Percentiles rank a stretch among this genome's conserved stretches.
phyloP scores from a whole-genome alignment of 371 early-diverging fungal species.

The Umbelopsis sp. region DNA sequence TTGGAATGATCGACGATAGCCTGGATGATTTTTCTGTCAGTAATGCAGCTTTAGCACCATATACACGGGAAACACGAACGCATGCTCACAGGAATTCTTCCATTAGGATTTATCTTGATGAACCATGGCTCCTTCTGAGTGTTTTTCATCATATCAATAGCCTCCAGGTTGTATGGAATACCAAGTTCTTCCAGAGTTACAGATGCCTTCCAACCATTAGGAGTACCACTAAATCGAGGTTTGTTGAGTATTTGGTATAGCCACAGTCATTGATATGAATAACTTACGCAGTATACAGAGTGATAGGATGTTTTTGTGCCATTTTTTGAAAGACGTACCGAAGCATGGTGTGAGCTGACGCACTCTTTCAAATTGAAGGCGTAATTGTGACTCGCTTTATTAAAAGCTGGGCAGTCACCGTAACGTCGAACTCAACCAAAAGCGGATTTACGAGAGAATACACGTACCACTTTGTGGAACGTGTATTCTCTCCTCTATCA shows the following conservation, averaged over 20 bases:
- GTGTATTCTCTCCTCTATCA: too few relatives aligned
- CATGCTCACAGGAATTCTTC: slow-evolving; percentile 32
- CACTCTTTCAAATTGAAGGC: too few relatives aligned
- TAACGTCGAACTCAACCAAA: too few relatives aligned
- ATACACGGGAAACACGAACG: not conserved
- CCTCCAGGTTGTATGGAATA: slow-evolving; percentile 33
- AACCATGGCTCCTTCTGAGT: slow-evolving; percentile 59
- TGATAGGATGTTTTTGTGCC: slow-evolving; percentile 7
- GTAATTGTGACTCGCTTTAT: too few relatives aligned
- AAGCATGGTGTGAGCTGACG: not conserved
- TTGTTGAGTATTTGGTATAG: not conserved
- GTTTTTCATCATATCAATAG: slow-evolving; percentile 34
- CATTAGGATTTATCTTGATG: slow-evolving; percentile 59
- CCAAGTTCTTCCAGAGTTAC: slow-evolving; percentile 50
- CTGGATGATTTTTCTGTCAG: slow-evolving; percentile 22
- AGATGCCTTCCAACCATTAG: slow-evolving; percentile 40
- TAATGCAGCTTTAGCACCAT: not conserved
- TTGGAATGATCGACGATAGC: slow-evolving; percentile 47
- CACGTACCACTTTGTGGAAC: too few relatives aligned
- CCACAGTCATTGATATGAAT: not conserved
- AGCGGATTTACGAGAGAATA: too few relatives aligned
- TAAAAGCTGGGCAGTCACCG: too few relatives aligned
- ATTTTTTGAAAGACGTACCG: not conserved
- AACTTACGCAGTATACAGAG: slow-evolving; percentile 16
- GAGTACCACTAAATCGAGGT: slow-evolving; percentile 5